Conservation (phyloP, 192 early-diverging fungal genomes). For the Dispira simplex region DNA sequence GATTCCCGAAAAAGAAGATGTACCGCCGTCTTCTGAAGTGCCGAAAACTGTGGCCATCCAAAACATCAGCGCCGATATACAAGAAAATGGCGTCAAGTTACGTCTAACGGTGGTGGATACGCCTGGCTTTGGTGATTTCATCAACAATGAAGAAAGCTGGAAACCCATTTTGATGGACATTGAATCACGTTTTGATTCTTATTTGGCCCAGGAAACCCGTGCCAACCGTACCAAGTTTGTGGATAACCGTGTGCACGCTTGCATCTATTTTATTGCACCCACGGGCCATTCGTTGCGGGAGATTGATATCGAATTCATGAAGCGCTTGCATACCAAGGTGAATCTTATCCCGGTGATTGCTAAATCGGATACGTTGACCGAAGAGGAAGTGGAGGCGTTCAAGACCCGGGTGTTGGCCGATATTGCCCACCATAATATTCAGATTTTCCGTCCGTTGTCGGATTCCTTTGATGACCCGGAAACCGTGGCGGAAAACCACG, state of each 20-base stretch:
- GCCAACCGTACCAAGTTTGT: slow-evolving; percentile 77
- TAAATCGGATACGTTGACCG: slow-evolving; percentile 82
- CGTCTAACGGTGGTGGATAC: slow-evolving; percentile 93
- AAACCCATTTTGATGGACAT: slow-evolving; percentile 92
- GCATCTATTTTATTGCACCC: slow-evolving; percentile 95
- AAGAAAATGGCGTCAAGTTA: slow-evolving; percentile 91
- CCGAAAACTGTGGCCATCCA: slow-evolving; percentile 65
- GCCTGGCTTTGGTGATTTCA: slow-evolving; percentile 95
- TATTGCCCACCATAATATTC: slow-evolving; percentile 67
- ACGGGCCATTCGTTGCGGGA: slow-evolving; percentile 86
- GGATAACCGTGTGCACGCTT: slow-evolving; percentile 89
- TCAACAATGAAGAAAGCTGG: slow-evolving; percentile 98
- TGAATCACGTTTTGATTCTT: slow-evolving; percentile 87
- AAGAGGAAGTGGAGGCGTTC: slow-evolving; percentile 63
- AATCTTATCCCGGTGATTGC: slow-evolving; percentile 83
- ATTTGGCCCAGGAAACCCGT: slow-evolving; percentile 83
- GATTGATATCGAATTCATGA: slow-evolving; percentile 95
- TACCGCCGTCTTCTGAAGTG: slow-evolving; percentile 42
- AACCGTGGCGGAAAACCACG: slow-evolving; percentile 66
- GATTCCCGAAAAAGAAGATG: slow-evolving; percentile 65
- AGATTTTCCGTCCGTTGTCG: slow-evolving; percentile 70
- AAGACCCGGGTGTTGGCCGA: slow-evolving; percentile 76
- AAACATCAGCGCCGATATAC: slow-evolving; percentile 75
- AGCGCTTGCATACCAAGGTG: slow-evolving; percentile 71
- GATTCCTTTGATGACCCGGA: slow-evolving; percentile 75